Evolutionary conservation across 2,329 filamentous ascomycete genomes (phyloP).

Genomic region (Colletotrichum incanum): DNA sequence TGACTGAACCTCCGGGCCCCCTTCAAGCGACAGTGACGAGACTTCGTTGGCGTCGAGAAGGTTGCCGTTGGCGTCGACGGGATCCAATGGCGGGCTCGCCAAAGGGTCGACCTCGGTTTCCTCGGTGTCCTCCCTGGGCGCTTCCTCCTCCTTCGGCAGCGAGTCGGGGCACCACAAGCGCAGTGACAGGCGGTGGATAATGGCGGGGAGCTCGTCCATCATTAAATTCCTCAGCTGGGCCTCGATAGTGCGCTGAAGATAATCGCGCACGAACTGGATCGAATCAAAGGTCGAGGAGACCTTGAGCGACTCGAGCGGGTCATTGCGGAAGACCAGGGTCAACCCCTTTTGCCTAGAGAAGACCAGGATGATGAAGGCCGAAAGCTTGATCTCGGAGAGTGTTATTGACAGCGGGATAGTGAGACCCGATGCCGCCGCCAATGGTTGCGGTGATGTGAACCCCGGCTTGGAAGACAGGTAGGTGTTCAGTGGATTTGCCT

Average conservation of each 20-base stretch:
- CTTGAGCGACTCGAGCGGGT: constrained; percentile 96
- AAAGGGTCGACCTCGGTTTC: constrained; percentile 84
- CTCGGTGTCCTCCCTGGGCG: constrained; percentile 65
- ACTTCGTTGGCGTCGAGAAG: constrained; percentile 82
- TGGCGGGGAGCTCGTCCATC: constrained; percentile 97
- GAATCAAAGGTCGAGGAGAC: constrained; percentile 99
- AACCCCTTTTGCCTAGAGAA: constrained; percentile 98
- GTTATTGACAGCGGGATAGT: constrained; percentile 99
- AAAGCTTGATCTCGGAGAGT: constrained; percentile 93
- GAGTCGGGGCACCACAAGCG: constrained; percentile 93
- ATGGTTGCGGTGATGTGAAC: constrained; percentile 92
- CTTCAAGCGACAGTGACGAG: constrained; percentile 83
- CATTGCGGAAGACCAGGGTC: constrained; percentile 97
- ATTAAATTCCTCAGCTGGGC: constrained; percentile 92
- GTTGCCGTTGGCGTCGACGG: constrained; percentile 86
- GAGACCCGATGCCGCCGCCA: constrained; percentile 91
- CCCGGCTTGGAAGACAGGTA: constrained; percentile 92
- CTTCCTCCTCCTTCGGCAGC: constrained; percentile 74
- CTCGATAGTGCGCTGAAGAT: constrained; percentile 96
- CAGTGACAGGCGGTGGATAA: constrained; percentile 93
- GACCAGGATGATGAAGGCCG: constrained; percentile 96
- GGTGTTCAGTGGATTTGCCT: constrained; percentile 96
- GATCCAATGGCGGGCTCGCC: constrained; percentile 84
- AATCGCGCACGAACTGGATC: constrained; percentile 97
- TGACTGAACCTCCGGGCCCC: constrained; percentile 85